phyloP scores from a whole-genome alignment of 176 grass and related monocot species.

The Aegilops umbellulata region DNA sequence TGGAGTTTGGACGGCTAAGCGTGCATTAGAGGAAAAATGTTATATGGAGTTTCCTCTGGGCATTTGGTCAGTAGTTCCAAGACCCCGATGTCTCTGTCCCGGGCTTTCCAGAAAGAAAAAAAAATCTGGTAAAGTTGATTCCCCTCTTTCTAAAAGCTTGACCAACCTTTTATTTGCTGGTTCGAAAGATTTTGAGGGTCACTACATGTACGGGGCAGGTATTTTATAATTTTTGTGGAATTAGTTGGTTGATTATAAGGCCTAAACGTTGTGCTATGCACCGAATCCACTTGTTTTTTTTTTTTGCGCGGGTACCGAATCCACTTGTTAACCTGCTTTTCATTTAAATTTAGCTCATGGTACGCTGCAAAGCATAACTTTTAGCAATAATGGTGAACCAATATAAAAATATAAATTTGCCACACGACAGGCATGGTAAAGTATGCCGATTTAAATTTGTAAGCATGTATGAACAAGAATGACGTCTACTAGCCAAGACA shows the following conservation, averaged over 20 bases:
- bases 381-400: not conserved
- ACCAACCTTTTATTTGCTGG: not conserved
- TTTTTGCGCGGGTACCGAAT: too few species aligned
- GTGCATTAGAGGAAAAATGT: not conserved
- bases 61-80: not conserved
- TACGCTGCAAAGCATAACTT: not conserved
- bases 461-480: not conserved
- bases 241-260: not conserved
- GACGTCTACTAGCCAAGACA: not conserved
- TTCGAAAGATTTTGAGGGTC: not conserved
- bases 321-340: not conserved
- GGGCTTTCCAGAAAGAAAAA: not conserved
- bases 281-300: not conserved
- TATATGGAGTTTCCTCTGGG: not conserved
- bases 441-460: not conserved
- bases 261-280: not conserved
- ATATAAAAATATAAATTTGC: not conserved
- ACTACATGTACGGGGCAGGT: not conserved
- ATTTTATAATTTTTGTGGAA: not conserved
- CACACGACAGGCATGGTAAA: not conserved
- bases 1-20: not conserved
- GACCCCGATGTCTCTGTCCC: not conserved
- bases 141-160: constrained; percentile 37
- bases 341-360: not conserved
- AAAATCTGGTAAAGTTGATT: constrained; percentile 32